A percentile compares a stretch with the other conserved stretches of the same genome.
Evolutionary conservation across 306 rosid species (phyloP).

Genomic region (Senna siamea): DNA sequence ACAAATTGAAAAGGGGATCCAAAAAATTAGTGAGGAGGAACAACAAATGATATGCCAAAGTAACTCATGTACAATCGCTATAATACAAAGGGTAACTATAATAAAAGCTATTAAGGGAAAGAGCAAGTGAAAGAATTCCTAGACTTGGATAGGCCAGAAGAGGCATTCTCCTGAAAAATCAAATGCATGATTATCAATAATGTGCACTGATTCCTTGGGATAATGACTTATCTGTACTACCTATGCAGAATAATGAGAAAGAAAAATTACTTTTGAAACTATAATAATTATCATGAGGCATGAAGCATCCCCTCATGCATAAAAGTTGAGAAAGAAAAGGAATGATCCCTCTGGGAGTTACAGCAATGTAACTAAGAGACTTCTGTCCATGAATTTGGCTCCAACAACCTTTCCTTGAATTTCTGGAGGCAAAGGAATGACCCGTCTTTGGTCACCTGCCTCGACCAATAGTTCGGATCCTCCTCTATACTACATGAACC

Average conservation of each 20-base stretch:
- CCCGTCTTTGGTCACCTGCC: constrained; percentile 98
- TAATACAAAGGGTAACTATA: background rate
- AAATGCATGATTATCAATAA: no score
- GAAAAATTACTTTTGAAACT: constrained; percentile 2
- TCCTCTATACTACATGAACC: constrained; percentile 77
- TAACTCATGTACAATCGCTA: background rate
- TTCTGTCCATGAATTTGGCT: constrained; percentile 85
- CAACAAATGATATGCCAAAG: no score
- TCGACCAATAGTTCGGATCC: constrained; percentile 94
- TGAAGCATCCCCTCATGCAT: background rate
- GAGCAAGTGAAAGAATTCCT: constrained; percentile 17
- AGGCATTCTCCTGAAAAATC: constrained; percentile 6
- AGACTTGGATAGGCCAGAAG: constrained; percentile 8
- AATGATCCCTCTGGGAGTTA: constrained; percentile 32
- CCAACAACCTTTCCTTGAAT: constrained; percentile 95
- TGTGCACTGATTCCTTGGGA: constrained; percentile 25
- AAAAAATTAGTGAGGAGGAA: no score
- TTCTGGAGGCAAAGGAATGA: constrained; percentile 69
- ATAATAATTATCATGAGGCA: constrained; percentile 27
- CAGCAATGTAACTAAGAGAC: constrained; percentile 72
- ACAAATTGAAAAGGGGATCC: no score
- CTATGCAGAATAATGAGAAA: constrained; percentile 2
- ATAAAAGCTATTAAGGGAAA: background rate
- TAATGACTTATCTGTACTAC: background rate
- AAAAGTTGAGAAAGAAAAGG: constrained; percentile 13